These are phyloP conservation scores for Aspergillus pseudoterreus DNA, from an alignment of 2,329 filamentous ascomycete species.

Conservation along the genomic window DNA sequence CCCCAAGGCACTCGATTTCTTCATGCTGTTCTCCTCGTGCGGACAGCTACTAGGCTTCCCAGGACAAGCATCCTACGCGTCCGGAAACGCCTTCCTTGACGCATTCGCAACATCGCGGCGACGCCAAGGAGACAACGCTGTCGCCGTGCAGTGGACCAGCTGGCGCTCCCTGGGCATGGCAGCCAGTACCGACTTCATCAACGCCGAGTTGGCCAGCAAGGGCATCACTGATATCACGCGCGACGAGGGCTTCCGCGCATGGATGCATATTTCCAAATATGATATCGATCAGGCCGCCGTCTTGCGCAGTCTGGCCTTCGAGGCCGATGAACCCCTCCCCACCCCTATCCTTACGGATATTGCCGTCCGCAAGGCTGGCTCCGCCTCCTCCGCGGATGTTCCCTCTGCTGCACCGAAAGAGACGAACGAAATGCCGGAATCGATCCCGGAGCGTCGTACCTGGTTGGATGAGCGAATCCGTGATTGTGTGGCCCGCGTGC, in stretches of 20 bases:
- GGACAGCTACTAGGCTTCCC: conserved; percentile 30
- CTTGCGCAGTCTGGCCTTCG: conserved; percentile 27
- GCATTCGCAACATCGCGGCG: conserved; percentile 27
- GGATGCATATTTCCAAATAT: conserved; percentile 34
- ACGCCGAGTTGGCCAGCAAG: conserved; percentile 39
- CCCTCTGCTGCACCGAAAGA: neutral
- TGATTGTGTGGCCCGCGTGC: conserved; percentile 30
- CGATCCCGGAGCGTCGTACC: conserved; percentile 25
- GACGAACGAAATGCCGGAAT: conserved; percentile 1
- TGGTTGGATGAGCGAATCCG: conserved; percentile 30
- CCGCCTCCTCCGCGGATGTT: conserved; percentile 5
- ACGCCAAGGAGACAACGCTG: conserved; percentile 35
- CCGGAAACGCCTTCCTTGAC: conserved; percentile 33
- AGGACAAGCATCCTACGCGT: conserved; percentile 28
- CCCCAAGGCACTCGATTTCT: conserved; percentile 25
- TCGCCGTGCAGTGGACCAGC: conserved; percentile 43
- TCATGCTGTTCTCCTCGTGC: conserved; percentile 28
- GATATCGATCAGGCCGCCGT: conserved; percentile 41
- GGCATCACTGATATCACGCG: conserved; percentile 42
- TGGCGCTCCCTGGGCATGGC: conserved; percentile 44
- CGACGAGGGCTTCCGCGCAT: conserved; percentile 43
- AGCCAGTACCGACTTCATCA: conserved; percentile 34
- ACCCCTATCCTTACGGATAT: conserved; percentile 12
- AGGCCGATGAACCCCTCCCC: conserved; percentile 27
- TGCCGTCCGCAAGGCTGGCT: conserved; percentile 1